These are phyloP conservation scores for Podospora pseudocomata DNA, from an alignment of 495 filamentous ascomycete genomes.

Conservation along the genomic window DNA sequence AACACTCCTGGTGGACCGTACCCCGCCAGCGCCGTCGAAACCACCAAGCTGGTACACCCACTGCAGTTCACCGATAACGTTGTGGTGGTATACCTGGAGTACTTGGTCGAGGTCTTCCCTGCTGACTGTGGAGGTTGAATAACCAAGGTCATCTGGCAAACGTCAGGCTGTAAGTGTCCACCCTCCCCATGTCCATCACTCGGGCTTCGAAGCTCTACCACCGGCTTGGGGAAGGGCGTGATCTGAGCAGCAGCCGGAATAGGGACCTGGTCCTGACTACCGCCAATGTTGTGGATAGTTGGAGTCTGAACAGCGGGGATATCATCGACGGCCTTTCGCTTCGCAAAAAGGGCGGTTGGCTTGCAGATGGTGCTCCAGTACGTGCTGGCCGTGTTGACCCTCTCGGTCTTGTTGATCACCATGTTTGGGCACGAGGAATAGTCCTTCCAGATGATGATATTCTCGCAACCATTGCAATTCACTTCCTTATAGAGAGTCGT, in stretches of 20 bases:
- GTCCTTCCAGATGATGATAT: slow-evolving; percentile 18
- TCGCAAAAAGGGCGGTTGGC: slow-evolving; percentile 3
- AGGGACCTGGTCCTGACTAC: too few species aligned
- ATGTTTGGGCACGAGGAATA: slow-evolving; percentile 29
- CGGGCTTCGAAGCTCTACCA: background rate
- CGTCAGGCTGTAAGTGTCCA: background rate
- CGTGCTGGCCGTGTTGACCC: slow-evolving; percentile 21
- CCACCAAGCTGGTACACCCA: slow-evolving; percentile 23
- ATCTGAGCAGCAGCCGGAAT: background rate
- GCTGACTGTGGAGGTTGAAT: slow-evolving; percentile 26
- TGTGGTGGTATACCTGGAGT: slow-evolving; percentile 25
- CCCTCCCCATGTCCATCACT: background rate
- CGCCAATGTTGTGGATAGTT: background rate
- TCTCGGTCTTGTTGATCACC: slow-evolving; percentile 19
- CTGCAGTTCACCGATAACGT: slow-evolving; percentile 24
- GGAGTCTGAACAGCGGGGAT: slow-evolving; percentile 2
- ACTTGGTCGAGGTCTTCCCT: slow-evolving; percentile 27
- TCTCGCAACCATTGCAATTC: slow-evolving; percentile 34
- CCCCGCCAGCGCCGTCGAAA: slow-evolving; percentile 27
- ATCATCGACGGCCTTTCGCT: background rate
- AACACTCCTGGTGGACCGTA: slow-evolving; percentile 28
- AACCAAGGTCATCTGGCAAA: slow-evolving; percentile 28
- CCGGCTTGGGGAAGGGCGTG: background rate
- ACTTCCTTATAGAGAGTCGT: slow-evolving; percentile 21
- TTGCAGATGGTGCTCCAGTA: slow-evolving; percentile 30